phyloP scores from a whole-genome alignment of 2,329 filamentous ascomycete genomes.

The Alternaria sp. region DNA sequence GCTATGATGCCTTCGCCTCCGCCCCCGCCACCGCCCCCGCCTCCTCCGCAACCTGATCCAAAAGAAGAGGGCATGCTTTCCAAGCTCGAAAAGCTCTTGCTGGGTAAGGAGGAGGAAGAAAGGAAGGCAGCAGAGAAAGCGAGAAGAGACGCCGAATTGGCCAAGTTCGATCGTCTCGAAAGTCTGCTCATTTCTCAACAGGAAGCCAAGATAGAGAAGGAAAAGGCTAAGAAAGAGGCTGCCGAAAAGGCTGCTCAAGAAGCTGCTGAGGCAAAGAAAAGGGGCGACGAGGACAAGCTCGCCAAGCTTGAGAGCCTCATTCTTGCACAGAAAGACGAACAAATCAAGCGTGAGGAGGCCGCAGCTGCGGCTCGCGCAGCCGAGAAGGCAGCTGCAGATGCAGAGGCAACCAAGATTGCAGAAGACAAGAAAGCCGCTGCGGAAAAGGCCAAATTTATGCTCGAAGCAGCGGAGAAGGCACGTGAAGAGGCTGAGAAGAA shows the following conservation, averaged over 20 bases:
- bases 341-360: slow-evolving; percentile 49
- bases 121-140: slow-evolving; percentile 38
- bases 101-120: slow-evolving; percentile 43
- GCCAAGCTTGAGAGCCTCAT: slow-evolving; percentile 52
- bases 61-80: slow-evolving; percentile 46
- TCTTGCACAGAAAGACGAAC: slow-evolving; percentile 54
- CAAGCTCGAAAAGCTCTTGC: slow-evolving; percentile 44
- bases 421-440: slow-evolving; percentile 56
- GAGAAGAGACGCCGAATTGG: slow-evolving; percentile 46
- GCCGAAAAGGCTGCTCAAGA: slow-evolving; percentile 42
- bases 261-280: slow-evolving; percentile 46
- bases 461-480: slow-evolving; percentile 45
- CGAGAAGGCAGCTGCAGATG: slow-evolving; percentile 59
- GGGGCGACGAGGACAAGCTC: slow-evolving; percentile 48
- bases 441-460: slow-evolving; percentile 37
- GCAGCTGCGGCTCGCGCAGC: slow-evolving; percentile 43
- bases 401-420: slow-evolving; percentile 61
- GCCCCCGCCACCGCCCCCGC: slow-evolving; percentile 35
- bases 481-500: slow-evolving; percentile 46
- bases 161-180: slow-evolving; percentile 51
- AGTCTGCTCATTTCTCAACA: slow-evolving; percentile 48
- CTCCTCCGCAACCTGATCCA: slow-evolving; percentile 31
- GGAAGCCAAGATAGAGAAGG: slow-evolving; percentile 49
- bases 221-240: slow-evolving; percentile 47
- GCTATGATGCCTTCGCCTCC: slow-evolving; percentile 23